Base-by-base conservation (phyloP, 148 eudicot genomes). In the Cornus controversa region DNA sequence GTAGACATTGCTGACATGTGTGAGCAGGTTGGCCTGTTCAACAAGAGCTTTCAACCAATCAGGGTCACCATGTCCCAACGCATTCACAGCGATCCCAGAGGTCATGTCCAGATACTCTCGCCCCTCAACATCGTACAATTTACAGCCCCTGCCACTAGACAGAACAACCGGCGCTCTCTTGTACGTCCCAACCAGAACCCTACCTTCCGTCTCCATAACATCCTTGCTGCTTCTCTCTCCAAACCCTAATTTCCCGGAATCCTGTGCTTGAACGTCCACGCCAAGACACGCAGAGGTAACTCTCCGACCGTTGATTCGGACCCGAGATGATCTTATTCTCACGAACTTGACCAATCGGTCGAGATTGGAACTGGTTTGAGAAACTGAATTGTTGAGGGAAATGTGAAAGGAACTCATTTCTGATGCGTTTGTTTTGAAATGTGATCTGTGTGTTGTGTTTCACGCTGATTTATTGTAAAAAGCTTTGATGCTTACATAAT, bases 71-170 rank as follows among this genome's bases (percentile, higher is more conserved):
- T 93, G 94, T 27, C 98, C 98, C 6, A 95, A 89, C 1, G 97
- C 91, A 89, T 93, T 95, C 4, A 93, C 98, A 2, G 97, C 97
- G 78, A 95, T 89, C 63, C 98, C 98, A 6, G 96, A 87, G 8
- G 91, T 86, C 85, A 94, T 57, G 79, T 94, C 98, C 84, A 94
- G 70, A 85, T 91, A 94, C 84, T 92, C 93, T 14, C 71, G 79
- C 82, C 98, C 98, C 22, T 94, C 96, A 67, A 89, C 74, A 81
- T 92, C 97, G 28, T 74, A 92, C 78, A 94, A 75, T 78, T 87
- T 92, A 83, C 96, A 94, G 0, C 98, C 98, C 34, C 81, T 88
- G 75, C 98, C 97, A 83, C 91, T 89, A 11, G 83, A 71, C 2
- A 94, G 63, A 13, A 94, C 97, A 1, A 91, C 83, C 25, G 91